Conservation (phyloP, 495 filamentous ascomycete genomes). For the Talaromyces stipitatus region DNA sequence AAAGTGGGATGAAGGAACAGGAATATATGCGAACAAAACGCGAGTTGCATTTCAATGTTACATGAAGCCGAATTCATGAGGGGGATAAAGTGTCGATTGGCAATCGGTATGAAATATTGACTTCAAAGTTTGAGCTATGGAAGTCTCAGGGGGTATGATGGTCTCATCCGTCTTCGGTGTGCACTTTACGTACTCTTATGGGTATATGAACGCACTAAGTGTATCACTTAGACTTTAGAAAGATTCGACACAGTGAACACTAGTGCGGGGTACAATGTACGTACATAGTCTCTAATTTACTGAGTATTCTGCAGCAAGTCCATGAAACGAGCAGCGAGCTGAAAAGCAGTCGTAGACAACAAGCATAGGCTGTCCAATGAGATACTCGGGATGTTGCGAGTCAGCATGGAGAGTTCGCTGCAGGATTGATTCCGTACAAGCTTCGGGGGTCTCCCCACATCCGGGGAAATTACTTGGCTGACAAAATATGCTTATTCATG, state of each 20-base stretch:
- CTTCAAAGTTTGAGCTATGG: background rate
- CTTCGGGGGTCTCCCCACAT: background rate
- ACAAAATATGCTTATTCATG: background rate
- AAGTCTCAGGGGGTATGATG: background rate
- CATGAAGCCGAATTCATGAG: background rate
- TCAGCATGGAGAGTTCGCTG: background rate
- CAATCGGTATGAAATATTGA: background rate
- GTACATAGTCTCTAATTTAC: background rate
- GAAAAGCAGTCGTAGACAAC: background rate
- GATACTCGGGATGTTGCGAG: background rate
- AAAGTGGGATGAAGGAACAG: background rate
- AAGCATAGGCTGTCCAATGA: background rate
- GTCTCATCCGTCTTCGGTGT: background rate
- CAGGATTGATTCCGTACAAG: background rate
- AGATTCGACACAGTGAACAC: background rate
- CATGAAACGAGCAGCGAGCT: background rate
- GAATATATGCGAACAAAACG: background rate
- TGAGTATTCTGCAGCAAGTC: background rate
- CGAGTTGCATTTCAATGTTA: background rate
- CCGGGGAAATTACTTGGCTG: background rate
- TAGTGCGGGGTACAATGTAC: background rate
- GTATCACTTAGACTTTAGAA: background rate
- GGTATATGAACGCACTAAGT: background rate
- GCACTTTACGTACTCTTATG: background rate
- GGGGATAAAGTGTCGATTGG: background rate